These are phyloP conservation scores for Paratinospora sagittata DNA, from an alignment of 164 flowering plant genomes.

Conservation along the genomic window DNA sequence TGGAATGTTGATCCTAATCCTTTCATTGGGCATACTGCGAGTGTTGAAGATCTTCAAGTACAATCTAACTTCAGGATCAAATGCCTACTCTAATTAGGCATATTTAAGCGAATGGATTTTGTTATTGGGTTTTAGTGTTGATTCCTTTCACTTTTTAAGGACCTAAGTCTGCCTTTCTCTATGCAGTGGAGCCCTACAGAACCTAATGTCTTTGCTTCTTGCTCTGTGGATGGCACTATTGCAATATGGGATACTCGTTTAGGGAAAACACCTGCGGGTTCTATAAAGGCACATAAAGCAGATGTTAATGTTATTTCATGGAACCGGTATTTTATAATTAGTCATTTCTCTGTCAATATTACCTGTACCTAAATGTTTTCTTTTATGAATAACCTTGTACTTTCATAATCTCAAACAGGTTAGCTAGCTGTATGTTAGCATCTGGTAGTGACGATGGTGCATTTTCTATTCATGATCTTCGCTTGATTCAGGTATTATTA, in stretches of 20 bases:
- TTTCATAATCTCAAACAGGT: slow-evolving; percentile 34
- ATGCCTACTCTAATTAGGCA: neutral
- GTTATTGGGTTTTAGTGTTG: neutral
- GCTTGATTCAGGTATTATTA: slow-evolving; percentile 62
- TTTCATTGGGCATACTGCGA: slow-evolving; percentile 77
- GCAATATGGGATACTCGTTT: slow-evolving; percentile 84
- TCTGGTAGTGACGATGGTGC: slow-evolving; percentile 98
- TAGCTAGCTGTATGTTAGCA: slow-evolving; percentile 87
- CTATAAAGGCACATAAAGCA: slow-evolving; percentile 80
- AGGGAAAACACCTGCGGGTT: slow-evolving; percentile 60
- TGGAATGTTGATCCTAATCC: slow-evolving; percentile 79
- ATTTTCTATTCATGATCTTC: slow-evolving; percentile 83
- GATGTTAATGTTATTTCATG: slow-evolving; percentile 99
- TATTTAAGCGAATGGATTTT: neutral
- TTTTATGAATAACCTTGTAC: slow-evolving; percentile 9
- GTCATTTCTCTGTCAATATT: neutral
- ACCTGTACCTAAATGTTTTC: neutral
- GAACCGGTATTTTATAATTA: slow-evolving; percentile 58
- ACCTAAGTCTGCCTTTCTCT: slow-evolving; percentile 6
- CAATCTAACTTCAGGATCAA: neutral
- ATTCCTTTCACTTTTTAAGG: neutral
- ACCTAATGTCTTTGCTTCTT: slow-evolving; percentile 73
- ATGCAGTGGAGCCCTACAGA: slow-evolving; percentile 98
- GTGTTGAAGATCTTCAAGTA: slow-evolving; percentile 98
- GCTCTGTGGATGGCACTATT: slow-evolving; percentile 85